Evolutionary conservation across 768 basidiomycete genomes (phyloP).

Genomic region (Mycena crocata): DNA sequence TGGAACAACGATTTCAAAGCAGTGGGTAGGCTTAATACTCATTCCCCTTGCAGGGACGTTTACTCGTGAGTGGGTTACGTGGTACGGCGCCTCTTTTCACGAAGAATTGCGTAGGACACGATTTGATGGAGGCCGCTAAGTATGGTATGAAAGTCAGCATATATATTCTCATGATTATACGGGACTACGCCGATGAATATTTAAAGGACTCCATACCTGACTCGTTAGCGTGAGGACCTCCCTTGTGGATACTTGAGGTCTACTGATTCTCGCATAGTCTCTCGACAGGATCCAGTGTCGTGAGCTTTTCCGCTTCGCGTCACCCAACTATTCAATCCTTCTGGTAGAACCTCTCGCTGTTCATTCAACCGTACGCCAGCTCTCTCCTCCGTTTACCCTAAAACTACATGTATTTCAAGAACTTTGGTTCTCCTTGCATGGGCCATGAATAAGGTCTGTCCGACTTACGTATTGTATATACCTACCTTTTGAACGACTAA

Average conservation of each 20-base stretch:
- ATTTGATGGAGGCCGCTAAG: not conserved
- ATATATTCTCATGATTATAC: not conserved
- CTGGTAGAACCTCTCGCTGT: not conserved
- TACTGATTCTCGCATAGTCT: not conserved
- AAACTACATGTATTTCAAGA: not conserved
- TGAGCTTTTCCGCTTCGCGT: too few relatives aligned
- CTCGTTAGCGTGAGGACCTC: not conserved
- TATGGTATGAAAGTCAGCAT: not conserved
- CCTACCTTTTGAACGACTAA: too few relatives aligned
- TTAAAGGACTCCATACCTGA: not conserved
- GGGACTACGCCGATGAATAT: too few relatives aligned
- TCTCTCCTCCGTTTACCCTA: not conserved
- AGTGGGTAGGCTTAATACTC: conserved; percentile 9
- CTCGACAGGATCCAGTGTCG: not conserved
- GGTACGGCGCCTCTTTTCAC: not conserved
- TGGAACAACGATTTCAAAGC: not conserved
- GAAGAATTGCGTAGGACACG: not conserved
- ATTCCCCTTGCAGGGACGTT: conserved; percentile 5
- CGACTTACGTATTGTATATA: not conserved
- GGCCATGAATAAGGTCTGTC: not conserved
- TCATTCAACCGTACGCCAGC: not conserved
- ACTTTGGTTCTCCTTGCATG: not conserved
- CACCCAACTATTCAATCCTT: too few relatives aligned
- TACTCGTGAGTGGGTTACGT: not conserved
- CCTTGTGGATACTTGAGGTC: not conserved